A percentile compares a stretch with the other conserved stretches of the same genome.
Evolutionary conservation across 257 asterid species (phyloP).

Genomic region (Lycium ferocissimum): DNA sequence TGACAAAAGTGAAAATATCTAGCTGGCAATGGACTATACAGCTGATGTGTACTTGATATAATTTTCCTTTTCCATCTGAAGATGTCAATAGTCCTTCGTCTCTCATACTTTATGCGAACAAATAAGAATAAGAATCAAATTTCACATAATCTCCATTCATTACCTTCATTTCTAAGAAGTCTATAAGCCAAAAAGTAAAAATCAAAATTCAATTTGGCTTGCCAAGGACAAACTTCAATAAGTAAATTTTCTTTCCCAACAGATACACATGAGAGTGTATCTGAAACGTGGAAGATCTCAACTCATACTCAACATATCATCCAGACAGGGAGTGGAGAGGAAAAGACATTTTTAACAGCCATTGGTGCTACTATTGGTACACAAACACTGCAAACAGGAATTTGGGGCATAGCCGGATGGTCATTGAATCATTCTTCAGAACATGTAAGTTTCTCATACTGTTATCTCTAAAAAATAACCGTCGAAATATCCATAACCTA

Average conservation of each 20-base stretch:
- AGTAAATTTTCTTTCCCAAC: background rate
- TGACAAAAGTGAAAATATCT: background rate
- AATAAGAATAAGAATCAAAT: conserved; percentile 18
- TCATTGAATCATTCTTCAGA: background rate
- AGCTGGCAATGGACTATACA: background rate
- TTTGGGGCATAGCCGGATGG: background rate
- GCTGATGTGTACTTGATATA: background rate
- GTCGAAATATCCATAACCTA: conserved; percentile 5
- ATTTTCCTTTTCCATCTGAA: background rate
- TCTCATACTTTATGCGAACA: background rate
- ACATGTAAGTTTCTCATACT: conserved; percentile 8
- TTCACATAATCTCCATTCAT: conserved; percentile 3
- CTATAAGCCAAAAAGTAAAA: background rate
- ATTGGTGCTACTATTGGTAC: background rate
- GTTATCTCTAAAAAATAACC: background rate
- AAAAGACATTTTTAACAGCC: background rate
- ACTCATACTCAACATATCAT: background rate
- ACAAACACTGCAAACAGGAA: background rate
- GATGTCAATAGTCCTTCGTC: background rate
- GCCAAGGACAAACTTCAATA: conserved; percentile 14
- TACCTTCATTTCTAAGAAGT: background rate
- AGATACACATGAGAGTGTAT: background rate
- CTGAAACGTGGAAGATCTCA: background rate
- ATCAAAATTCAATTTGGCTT: conserved; percentile 18
- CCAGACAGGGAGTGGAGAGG: background rate